phyloP scores from a whole-genome alignment of 257 asterid species.

The Coffea eugenioides region DNA sequence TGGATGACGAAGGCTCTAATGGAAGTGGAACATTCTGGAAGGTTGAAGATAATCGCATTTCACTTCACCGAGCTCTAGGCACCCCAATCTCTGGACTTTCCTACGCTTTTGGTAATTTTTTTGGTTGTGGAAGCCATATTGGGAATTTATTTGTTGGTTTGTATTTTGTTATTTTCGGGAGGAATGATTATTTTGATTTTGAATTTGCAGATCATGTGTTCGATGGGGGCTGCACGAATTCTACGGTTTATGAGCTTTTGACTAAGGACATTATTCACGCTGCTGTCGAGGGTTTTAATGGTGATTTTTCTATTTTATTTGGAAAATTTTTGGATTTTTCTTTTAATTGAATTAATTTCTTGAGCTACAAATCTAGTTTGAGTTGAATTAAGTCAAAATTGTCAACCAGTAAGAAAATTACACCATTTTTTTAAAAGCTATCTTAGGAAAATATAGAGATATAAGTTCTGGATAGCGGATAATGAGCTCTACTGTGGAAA shows the following conservation, averaged over 20 bases:
- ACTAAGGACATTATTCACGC: slow-evolving; percentile 72
- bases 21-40: slow-evolving; percentile 69
- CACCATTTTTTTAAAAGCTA: background rate
- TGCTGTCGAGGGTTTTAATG: slow-evolving; percentile 88
- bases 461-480: background rate
- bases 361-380: background rate
- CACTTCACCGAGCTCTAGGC: slow-evolving; percentile 71
- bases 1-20: slow-evolving; percentile 37
- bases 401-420: background rate
- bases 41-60: slow-evolving; percentile 72
- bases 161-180: background rate
- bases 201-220: slow-evolving; percentile 72
- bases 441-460: background rate
- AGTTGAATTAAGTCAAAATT: background rate
- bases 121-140: background rate
- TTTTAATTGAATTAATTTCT: background rate
- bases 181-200: background rate
- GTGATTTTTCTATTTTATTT: slow-evolving; percentile 26
- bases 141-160: background rate
- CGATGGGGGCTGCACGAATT: slow-evolving; percentile 72
- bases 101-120: slow-evolving; percentile 63
- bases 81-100: slow-evolving; percentile 80
- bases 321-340: background rate
- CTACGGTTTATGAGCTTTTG: slow-evolving; percentile 69
- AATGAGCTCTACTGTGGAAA: background rate